phyloP scores from a whole-genome alignment of 176 grass and related monocot species.

The Triticum monococcum region DNA sequence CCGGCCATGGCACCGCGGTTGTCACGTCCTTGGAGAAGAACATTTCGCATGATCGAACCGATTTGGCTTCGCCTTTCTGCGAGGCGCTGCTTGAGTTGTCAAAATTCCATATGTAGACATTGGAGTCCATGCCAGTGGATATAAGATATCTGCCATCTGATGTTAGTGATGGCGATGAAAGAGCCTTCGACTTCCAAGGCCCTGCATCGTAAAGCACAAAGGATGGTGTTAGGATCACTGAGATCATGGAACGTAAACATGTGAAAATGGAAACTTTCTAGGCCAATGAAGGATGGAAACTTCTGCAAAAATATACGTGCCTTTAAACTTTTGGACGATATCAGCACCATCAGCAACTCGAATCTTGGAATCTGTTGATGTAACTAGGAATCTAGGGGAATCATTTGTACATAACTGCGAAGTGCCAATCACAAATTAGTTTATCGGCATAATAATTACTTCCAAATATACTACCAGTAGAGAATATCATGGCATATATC shows the following conservation, averaged over 20 bases:
- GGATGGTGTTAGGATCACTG: not conserved
- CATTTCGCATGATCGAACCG: conserved; percentile 51
- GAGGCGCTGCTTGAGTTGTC: not conserved
- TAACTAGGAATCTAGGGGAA: conserved; percentile 53
- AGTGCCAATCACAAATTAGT: conserved; percentile 8
- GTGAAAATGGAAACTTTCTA: not conserved
- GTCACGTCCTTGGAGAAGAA: conserved; percentile 70
- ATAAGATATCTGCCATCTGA: conserved; percentile 72
- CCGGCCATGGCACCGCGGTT: conserved; percentile 59
- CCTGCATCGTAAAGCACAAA: conserved; percentile 39
- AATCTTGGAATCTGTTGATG: conserved; percentile 68
- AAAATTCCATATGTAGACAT: conserved; percentile 81
- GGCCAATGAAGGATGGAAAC: not conserved
- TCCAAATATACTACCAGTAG: not conserved
- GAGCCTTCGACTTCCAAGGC: conserved; percentile 55
- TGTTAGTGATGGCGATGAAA: conserved; percentile 65
- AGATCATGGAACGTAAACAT: too few species aligned
- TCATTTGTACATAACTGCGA: conserved; percentile 53
- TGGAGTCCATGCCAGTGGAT: conserved; percentile 62
- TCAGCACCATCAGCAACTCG: conserved; percentile 57
- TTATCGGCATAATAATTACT: not conserved
- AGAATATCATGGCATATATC: not conserved
- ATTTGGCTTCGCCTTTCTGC: conserved; percentile 35
- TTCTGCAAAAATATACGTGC: conserved; percentile 13
- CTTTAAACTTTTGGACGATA: conserved; percentile 70